Conservation (phyloP, 2,329 filamentous ascomycete genomes). For the Colletotrichum liaoningense region DNA sequence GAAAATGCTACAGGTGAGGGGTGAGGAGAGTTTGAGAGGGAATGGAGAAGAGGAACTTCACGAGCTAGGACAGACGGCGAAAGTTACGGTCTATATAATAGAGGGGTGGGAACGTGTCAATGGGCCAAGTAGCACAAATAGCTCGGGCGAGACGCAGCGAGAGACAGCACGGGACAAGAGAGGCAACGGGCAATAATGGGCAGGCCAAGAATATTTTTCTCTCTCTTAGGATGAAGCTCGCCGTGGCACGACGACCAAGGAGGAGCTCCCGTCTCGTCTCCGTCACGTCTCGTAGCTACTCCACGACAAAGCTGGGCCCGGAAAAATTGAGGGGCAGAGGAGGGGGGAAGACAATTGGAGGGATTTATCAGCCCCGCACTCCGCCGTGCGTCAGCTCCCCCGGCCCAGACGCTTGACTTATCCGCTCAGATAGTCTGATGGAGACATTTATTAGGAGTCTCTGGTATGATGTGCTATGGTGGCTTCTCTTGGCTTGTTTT, state of each 20-base stretch:
- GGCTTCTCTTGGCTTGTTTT: neutral
- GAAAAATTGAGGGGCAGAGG: conserved; percentile 51
- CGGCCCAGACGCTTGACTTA: neutral
- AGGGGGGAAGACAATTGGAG: conserved; percentile 40
- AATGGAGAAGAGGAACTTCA: conserved; percentile 5
- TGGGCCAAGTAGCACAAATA: conserved; percentile 9
- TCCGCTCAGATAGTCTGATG: neutral
- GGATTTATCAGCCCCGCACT: conserved; percentile 35
- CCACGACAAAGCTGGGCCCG: conserved; percentile 37
- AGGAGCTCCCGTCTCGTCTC: conserved; percentile 15
- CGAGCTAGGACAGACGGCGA: neutral
- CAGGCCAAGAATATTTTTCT: conserved; percentile 6
- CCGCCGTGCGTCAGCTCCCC: conserved; percentile 30
- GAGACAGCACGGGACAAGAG: neutral
- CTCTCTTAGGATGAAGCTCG: conserved; percentile 23
- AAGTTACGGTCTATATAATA: conserved; percentile 27
- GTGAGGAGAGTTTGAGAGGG: neutral
- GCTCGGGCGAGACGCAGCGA: conserved; percentile 25
- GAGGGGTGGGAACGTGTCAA: neutral
- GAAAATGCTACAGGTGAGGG: neutral
- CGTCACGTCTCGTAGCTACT: conserved; percentile 12
- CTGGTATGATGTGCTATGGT: neutral
- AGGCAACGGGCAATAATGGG: conserved; percentile 1
- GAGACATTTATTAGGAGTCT: neutral
- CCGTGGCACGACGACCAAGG: neutral